phyloP scores from a whole-genome alignment of 2,329 filamentous ascomycete genomes.

The Apiospora sp. region DNA sequence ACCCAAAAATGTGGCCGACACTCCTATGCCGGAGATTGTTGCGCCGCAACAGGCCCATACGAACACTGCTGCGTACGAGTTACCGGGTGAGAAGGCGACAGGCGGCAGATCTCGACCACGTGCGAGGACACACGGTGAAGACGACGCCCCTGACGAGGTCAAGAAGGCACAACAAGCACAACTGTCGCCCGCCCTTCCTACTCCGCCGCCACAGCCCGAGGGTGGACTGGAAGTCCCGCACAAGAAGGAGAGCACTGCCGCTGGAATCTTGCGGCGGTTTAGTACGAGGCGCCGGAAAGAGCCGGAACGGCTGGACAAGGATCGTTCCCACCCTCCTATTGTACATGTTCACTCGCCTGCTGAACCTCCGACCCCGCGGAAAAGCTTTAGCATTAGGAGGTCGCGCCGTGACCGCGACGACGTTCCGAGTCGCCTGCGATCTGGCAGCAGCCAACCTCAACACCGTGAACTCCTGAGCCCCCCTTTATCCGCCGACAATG shows the following conservation, averaged over 20 bases:
- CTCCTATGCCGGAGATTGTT: slow-evolving; percentile 73
- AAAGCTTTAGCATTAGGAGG: slow-evolving; percentile 85
- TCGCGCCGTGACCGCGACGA: slow-evolving; percentile 63
- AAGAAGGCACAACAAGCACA: slow-evolving; percentile 64
- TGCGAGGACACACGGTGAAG: slow-evolving; percentile 92
- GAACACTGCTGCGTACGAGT: slow-evolving; percentile 83
- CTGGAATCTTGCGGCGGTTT: slow-evolving; percentile 84
- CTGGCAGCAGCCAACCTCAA: slow-evolving; percentile 72
- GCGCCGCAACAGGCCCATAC: slow-evolving; percentile 89
- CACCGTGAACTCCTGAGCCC: slow-evolving; percentile 82
- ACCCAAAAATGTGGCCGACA: slow-evolving; percentile 51
- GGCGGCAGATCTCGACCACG: slow-evolving; percentile 84
- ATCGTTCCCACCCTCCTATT: slow-evolving; percentile 73
- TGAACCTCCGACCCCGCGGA: slow-evolving; percentile 74
- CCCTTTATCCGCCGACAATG: slow-evolving; percentile 68
- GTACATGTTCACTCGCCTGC: slow-evolving; percentile 82
- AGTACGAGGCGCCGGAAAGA: slow-evolving; percentile 85
- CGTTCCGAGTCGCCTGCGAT: slow-evolving; percentile 55
- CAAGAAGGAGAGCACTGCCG: slow-evolving; percentile 89
- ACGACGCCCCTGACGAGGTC: slow-evolving; percentile 79
- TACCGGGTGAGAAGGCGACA: slow-evolving; percentile 87
- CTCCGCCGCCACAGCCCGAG: slow-evolving; percentile 53
- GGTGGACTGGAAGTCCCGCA: slow-evolving; percentile 66
- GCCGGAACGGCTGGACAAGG: slow-evolving; percentile 67
- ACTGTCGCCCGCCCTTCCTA: slow-evolving; percentile 50